Conservation (phyloP, 106 monocot genomes). For the Phalaenopsis equestris region DNA sequence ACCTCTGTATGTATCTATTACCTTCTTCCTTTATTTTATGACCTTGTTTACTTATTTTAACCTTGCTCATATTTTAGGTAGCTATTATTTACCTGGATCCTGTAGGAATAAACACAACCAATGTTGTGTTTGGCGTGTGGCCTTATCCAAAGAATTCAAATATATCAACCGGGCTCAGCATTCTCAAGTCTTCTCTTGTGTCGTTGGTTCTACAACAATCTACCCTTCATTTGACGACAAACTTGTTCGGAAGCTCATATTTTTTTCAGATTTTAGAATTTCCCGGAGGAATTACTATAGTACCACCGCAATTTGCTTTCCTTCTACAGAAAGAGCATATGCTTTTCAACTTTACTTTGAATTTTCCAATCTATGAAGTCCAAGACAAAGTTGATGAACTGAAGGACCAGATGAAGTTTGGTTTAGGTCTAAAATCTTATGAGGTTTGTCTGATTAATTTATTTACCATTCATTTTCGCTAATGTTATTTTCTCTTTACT, state of each 20-base stretch:
- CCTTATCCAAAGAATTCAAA: conserved; percentile 60
- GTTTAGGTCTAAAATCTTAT: conserved; percentile 61
- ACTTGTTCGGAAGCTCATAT: conserved; percentile 77
- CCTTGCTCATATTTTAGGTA: conserved; percentile 34
- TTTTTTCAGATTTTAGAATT: conserved; percentile 83
- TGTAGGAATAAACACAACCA: conserved; percentile 66
- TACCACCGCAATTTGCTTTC: conserved; percentile 73
- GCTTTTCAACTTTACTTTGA: conserved; percentile 84
- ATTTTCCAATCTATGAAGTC: conserved; percentile 68
- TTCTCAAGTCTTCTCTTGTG: conserved; percentile 61
- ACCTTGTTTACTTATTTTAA: conserved; percentile 6
- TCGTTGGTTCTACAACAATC: conserved; percentile 49
- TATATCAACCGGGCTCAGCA: conserved; percentile 58
- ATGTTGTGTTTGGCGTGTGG: conserved; percentile 74
- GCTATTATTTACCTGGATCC: conserved; percentile 39
- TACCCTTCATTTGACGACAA: conserved; percentile 51
- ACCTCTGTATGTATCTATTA: conserved; percentile 42
- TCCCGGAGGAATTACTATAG: conserved; percentile 84
- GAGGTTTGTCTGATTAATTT: conserved; percentile 48
- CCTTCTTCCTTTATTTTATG: not conserved
- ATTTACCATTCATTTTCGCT: not conserved
- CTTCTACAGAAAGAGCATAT: conserved; percentile 63
- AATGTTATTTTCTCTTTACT: not conserved
- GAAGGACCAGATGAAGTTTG: conserved; percentile 77
- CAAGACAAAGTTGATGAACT: conserved; percentile 49